phyloP scores from a whole-genome alignment of 1,284 basidiomycete genomes.

The Apiotrichum siamense region DNA sequence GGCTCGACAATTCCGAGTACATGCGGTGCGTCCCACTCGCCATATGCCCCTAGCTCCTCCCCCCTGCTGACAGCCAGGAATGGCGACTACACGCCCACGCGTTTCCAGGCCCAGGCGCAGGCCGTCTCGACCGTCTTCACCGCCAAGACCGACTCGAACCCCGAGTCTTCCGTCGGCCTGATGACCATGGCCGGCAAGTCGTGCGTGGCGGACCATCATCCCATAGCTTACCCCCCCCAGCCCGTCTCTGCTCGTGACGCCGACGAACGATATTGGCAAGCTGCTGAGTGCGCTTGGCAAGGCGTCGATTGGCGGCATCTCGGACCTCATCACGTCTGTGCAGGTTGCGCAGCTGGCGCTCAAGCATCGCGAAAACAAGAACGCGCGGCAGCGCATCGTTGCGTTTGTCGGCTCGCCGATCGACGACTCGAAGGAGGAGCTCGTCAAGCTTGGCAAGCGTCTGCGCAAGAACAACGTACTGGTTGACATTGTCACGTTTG shows the following conservation, averaged over 20 bases:
- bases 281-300: conserved; percentile 75
- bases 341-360: conserved; percentile 91
- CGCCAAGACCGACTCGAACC: conserved; percentile 90
- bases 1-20: conserved; percentile 89
- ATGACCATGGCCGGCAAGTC: conserved; percentile 97
- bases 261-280: conserved; percentile 91
- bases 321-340: conserved; percentile 82
- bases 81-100: conserved; percentile 84
- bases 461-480: conserved; percentile 99
- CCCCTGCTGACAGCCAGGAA: conserved; percentile 51
- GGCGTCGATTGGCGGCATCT: conserved; percentile 66
- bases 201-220: conserved; percentile 51
- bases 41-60: background rate
- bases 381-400: conserved; percentile 88
- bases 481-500: conserved; percentile 79
- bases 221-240: conserved; percentile 47
- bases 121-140: conserved; percentile 86
- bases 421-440: conserved; percentile 61
- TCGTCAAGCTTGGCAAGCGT: conserved; percentile 88
- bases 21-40: conserved; percentile 68
- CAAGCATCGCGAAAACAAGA: conserved; percentile 98
- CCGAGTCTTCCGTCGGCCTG: conserved; percentile 92
- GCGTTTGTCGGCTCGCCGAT: conserved; percentile 88
- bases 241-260: conserved; percentile 90
- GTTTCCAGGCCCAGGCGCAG: conserved; percentile 85